These are phyloP conservation scores for Salvia splendens DNA, from an alignment of 257 asterid genomes.

Conservation along the genomic window DNA sequence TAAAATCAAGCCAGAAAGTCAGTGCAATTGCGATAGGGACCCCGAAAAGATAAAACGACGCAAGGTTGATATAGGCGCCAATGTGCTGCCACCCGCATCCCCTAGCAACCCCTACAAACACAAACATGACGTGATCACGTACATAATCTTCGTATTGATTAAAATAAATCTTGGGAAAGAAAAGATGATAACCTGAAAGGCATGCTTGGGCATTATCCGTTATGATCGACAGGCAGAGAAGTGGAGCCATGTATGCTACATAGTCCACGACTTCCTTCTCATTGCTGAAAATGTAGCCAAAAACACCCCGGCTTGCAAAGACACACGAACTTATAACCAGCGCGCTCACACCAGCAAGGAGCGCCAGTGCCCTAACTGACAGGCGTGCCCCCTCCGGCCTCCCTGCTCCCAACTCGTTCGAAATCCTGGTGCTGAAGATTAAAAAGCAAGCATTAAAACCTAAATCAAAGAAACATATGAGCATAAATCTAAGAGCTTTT, in stretches of 20 bases:
- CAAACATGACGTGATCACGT: neutral
- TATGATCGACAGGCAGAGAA: constrained; percentile 59
- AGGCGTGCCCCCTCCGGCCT: constrained; percentile 52
- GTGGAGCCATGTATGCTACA: constrained; percentile 69
- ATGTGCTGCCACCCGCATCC: constrained; percentile 92
- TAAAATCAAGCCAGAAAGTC: constrained; percentile 54
- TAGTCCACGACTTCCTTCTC: constrained; percentile 77
- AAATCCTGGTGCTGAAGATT: constrained; percentile 60
- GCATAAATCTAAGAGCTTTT: too few relatives aligned
- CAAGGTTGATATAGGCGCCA: constrained; percentile 81
- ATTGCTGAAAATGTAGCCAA: constrained; percentile 77
- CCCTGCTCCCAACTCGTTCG: constrained; percentile 72
- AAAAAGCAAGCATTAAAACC: neutral
- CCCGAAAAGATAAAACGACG: constrained; percentile 73
- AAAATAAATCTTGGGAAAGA: neutral
- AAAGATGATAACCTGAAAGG: constrained; percentile 51
- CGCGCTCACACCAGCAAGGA: constrained; percentile 43
- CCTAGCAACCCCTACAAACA: constrained; percentile 74
- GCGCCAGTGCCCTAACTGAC: constrained; percentile 54
- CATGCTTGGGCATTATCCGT: constrained; percentile 68
- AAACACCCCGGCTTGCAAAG: constrained; percentile 60
- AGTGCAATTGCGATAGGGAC: constrained; percentile 69
- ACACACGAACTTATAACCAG: constrained; percentile 45
- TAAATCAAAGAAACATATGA: neutral
- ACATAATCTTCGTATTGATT: constrained; percentile 31